A percentile compares a stretch with the other conserved stretches of the same genome.
Conservation (phyloP, 176 grass and related monocot species). For the Tuctoria greenei region DNA sequence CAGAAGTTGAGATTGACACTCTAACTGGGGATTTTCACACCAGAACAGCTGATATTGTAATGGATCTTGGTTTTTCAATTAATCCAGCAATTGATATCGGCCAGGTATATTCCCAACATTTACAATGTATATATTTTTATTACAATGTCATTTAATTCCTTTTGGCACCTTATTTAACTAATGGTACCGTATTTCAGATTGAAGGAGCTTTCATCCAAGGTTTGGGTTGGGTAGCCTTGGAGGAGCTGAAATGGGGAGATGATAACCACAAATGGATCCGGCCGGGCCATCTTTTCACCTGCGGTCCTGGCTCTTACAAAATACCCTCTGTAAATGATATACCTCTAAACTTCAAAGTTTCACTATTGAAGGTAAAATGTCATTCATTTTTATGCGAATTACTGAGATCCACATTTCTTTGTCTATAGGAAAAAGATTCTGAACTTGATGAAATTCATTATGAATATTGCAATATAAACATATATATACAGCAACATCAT, state of each 20-base stretch:
- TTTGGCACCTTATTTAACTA: conserved; percentile 8
- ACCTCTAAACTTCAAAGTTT: conserved; percentile 88
- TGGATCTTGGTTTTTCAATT: conserved; percentile 89
- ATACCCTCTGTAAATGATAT: conserved; percentile 95
- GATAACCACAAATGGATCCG: conserved; percentile 83
- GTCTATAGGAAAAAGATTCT: neutral
- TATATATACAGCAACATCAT: neutral
- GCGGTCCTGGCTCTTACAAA: conserved; percentile 89
- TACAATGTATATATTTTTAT: neutral
- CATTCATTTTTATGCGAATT: conserved; percentile 6
- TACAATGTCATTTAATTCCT: neutral
- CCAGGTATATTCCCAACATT: conserved; percentile 50
- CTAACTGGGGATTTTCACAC: conserved; percentile 97
- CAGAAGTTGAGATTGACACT: conserved; percentile 95
- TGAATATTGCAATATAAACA: conserved; percentile 2
- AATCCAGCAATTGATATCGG: conserved; percentile 98
- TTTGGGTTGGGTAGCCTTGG: conserved; percentile 86
- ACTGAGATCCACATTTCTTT: neutral
- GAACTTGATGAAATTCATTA: neutral
- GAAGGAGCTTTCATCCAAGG: conserved; percentile 98
- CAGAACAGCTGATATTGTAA: conserved; percentile 73
- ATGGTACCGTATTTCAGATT: conserved; percentile 55
- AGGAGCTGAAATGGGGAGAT: conserved; percentile 99
- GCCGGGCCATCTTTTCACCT: conserved; percentile 82
- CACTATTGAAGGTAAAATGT: conserved; percentile 72